Percentiles rank a stretch among this genome's conserved stretches.
These are phyloP conservation scores for Erythrophleum ivorense DNA, from an alignment of 331 rosid species.

Conservation along the genomic window DNA sequence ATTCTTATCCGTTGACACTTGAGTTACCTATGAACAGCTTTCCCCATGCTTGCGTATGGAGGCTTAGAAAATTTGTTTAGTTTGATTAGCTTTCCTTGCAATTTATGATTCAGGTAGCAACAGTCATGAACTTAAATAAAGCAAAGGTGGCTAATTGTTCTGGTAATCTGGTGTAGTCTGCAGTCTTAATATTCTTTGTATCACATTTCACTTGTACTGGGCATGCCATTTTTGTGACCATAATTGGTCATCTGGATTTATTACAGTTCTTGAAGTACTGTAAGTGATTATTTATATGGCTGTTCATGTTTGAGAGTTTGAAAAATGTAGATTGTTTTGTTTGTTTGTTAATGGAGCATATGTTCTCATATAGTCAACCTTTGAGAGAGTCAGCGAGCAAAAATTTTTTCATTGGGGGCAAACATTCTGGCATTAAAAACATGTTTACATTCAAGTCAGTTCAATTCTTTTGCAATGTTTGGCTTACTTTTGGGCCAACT, in stretches of 20 bases:
- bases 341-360: background rate
- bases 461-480: constrained; percentile 17
- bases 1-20: background rate
- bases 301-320: background rate
- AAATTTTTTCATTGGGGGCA: background rate
- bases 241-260: background rate
- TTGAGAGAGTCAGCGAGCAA: background rate
- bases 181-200: background rate
- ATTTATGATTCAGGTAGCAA: constrained; percentile 8
- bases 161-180: background rate
- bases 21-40: constrained; percentile 21
- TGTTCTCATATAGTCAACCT: background rate
- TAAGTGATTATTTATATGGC: background rate
- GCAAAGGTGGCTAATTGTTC: background rate
- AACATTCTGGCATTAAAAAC: constrained; percentile 9
- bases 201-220: background rate
- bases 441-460: constrained; percentile 5
- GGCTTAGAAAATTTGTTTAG: constrained; percentile 1
- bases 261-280: background rate
- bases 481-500: constrained; percentile 23
- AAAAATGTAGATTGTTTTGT: background rate
- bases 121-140: constrained; percentile 4
- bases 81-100: constrained; percentile 3
- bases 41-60: constrained; percentile 8
- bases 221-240: background rate